These are phyloP conservation scores for Gossypium rotundifolium DNA, from an alignment of 345 rosid genomes.

Conservation along the genomic window DNA sequence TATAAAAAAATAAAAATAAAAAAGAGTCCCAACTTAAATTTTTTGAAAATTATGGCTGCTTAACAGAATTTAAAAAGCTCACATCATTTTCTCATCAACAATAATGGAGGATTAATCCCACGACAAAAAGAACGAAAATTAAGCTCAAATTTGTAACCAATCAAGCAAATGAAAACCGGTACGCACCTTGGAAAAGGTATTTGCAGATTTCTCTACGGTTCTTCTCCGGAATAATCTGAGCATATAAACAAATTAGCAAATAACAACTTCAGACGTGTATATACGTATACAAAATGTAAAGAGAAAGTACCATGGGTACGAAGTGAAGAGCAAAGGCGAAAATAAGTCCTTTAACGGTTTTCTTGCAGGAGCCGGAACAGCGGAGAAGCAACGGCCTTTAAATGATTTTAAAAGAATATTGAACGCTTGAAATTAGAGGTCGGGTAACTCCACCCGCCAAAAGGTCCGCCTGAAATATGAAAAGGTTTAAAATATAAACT, in stretches of 20 bases:
- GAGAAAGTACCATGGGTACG: background rate
- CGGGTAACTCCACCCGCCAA: accelerated
- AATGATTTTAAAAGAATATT: too few relatives aligned
- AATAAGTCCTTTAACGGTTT: background rate
- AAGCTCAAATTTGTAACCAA: background rate
- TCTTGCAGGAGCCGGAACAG: background rate
- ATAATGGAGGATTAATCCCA: background rate
- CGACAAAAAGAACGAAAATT: background rate
- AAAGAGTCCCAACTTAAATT: background rate
- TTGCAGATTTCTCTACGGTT: conserved; percentile 70
- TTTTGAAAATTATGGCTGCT: background rate
- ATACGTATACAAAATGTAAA: background rate
- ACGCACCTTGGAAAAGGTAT: conserved; percentile 46
- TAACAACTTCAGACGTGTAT: background rate
- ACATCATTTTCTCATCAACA: background rate
- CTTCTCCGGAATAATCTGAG: conserved; percentile 78
- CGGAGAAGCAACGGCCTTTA: background rate
- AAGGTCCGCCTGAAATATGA: accelerated
- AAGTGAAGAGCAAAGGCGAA: background rate
- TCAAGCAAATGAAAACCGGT: background rate
- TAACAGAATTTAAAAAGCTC: background rate
- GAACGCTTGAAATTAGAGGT: too few relatives aligned
- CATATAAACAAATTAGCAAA: background rate
- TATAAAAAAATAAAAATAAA: background rate
- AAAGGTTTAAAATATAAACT: accelerated